Base-by-base conservation (phyloP, 768 basidiomycete species). In the Rhodotorula sphaerocarpa region DNA sequence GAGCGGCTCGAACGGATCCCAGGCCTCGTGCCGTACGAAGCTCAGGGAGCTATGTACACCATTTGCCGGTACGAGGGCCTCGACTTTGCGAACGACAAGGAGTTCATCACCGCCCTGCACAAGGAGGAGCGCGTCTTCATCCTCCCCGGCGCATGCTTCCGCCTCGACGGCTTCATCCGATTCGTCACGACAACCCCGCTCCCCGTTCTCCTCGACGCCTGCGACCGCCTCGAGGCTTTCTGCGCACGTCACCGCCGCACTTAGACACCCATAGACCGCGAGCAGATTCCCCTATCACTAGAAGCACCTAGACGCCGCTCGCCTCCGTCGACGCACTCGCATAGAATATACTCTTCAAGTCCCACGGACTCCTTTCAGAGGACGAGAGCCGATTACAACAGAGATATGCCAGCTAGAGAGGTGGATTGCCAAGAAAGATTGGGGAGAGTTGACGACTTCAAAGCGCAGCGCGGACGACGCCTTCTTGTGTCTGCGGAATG, bases 181-280 rank as follows among this genome's bases (percentile, higher is more conserved):
- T 69, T 69, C 56, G 68, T 69, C 14, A 69, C 68, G 25, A 69
- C 68, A 14, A 65, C 64, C 3, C 68, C 68, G 0, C 61, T 69
- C 16, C 46, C 54, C 2, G 27, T 57, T 39, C 58, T 69, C 28
- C 31, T 69, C 18, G 50, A 65, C 33, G 68, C 68, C 3, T 57
- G 54, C 45, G 68, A 69, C 28, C 57, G 68, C 3, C 30, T 69
- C 47, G 68, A 69, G 51, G 61, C 63, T 3, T 69, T 69, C 61
- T 66, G 63, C 63, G 42, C 46, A 3, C 59, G 67, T 11, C 67
- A 64, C 55, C 56, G 43, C 41, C 16, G 36, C 36, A 39, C 16
- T 10, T 39, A 39, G 36, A n/a, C n/a, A n/a, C n/a, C n/a, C 36
- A 39, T 39, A 39, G 36, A 39, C 16, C 16, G 9, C 10, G 10